These are phyloP conservation scores for Gypsophila paniculata DNA, from an alignment of 179 eudicot species.

Conservation along the genomic window DNA sequence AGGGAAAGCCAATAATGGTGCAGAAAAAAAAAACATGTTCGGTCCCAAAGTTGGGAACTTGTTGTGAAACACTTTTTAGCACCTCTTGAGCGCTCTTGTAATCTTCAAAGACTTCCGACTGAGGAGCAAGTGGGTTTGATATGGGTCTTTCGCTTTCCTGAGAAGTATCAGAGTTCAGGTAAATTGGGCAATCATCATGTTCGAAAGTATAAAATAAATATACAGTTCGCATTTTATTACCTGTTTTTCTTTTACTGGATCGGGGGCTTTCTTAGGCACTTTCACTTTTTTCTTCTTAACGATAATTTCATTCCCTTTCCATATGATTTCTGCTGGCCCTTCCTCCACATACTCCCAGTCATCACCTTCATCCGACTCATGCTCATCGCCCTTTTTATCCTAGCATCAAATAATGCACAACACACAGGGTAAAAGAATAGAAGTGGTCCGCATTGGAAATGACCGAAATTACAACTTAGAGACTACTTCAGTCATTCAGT, in stretches of 20 bases:
- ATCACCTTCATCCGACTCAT: slow-evolving; percentile 35
- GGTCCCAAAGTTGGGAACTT: slow-evolving; percentile 93
- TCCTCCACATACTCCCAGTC: slow-evolving; percentile 88
- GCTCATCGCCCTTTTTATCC: slow-evolving; percentile 34
- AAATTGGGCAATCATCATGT: too few species aligned
- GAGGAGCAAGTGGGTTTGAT: slow-evolving; percentile 98
- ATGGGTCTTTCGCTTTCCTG: slow-evolving; percentile 78
- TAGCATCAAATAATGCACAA: slow-evolving; percentile 24
- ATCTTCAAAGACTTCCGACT: slow-evolving; percentile 70
- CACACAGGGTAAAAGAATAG: too few species aligned
- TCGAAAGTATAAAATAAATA: too few species aligned
- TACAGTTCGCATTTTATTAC: too few species aligned
- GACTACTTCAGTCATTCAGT: too few species aligned
- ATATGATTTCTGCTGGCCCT: slow-evolving; percentile 94
- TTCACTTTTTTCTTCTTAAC: slow-evolving; percentile 83
- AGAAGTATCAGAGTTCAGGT: slow-evolving; percentile 11
- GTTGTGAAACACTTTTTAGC: slow-evolving; percentile 78
- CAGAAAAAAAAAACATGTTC: slow-evolving; percentile 60
- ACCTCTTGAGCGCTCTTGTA: slow-evolving; percentile 45
- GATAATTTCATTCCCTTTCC: slow-evolving; percentile 95
- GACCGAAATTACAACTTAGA: too few species aligned
- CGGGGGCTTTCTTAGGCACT: slow-evolving; percentile 62
- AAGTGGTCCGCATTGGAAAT: too few species aligned
- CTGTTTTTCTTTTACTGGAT: slow-evolving; percentile 36
- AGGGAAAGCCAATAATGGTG: background rate